Base-by-base conservation (phyloP, 768 basidiomycete species). In the Tylopilus sp. region DNA sequence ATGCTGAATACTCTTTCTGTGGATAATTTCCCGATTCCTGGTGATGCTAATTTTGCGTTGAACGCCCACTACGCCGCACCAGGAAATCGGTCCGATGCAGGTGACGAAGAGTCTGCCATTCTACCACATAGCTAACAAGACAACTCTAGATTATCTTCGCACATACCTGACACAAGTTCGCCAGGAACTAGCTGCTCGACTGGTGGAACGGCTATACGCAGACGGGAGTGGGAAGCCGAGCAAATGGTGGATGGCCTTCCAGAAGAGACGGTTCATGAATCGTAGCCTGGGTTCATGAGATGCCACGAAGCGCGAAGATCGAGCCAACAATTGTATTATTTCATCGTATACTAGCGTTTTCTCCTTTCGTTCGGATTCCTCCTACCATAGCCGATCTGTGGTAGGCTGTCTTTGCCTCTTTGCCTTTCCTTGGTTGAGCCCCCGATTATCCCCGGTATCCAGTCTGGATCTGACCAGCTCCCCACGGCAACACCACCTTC, bases 181-280 rank as follows among this genome's bases (percentile, higher is more conserved):
- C 45, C 92, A 97, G 71, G 97, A 99, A 67, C 77, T 95, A 19
- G 89, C 93, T 21, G 78, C 85, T 10, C 83, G 97, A 28, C 72
- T 99, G 45, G 83, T 93, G 14, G 93, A 95, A 64, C 79, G 84
- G 47, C 75, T 99, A 45, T 99, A 99, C 69, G 91, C 86, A 34
- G 92, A 96, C 68, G 94, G 94, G 6, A 87, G 89, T 4, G 87
- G 87, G 53, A 95, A 91, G 69, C 95, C 97, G 6, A 97, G 89
- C 78, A 99, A 99, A 72, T 99, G 97, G 97, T 99, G 97, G 97
- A 96, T 98, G 92, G 89, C 91, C 21, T 99, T 98, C 84, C 93
- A 95, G 72, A 98, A 97, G 82, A 82, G 95, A 67, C 83, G 91
- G 24, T 93, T 93, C 82, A 93, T 93, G 91, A 91, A 92, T 74